Conservation (phyloP, 176 grass and related monocot genomes). For the Metroxylon sagu region DNA sequence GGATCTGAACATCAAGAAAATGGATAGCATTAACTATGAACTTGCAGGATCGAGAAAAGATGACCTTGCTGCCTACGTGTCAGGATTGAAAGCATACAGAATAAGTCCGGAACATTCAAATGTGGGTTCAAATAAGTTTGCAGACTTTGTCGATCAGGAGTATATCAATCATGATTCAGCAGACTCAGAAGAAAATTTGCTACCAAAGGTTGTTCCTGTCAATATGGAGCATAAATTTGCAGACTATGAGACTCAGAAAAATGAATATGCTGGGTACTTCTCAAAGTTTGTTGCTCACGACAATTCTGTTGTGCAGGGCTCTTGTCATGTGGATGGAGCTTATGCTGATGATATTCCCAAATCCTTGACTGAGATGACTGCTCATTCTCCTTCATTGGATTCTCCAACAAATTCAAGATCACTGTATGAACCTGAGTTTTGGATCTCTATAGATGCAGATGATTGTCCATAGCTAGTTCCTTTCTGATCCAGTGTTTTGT, state of each 20-base stretch:
- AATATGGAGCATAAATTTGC: too few species aligned
- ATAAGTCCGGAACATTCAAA: neutral
- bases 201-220: too few species aligned
- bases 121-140: too few species aligned
- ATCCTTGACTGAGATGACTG: conserved; percentile 23
- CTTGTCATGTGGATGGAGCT: too few species aligned
- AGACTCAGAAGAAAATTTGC: too few species aligned
- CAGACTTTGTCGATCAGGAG: too few species aligned
- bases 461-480: conserved; percentile 38
- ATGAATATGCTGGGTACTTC: too few species aligned
- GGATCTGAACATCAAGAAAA: conserved; percentile 12
- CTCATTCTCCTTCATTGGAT: conserved; percentile 22
- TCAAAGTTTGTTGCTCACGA: too few species aligned
- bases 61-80: neutral
- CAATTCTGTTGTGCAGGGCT: too few species aligned
- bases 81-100: neutral
- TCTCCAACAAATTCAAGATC: neutral
- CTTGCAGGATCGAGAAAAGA: neutral
- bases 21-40: conserved; percentile 1
- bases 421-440: too few species aligned
- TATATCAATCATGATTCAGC: too few species aligned
- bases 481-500: conserved; percentile 71
- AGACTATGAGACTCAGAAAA: too few species aligned
- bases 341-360: conserved; percentile 13
- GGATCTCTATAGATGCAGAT: conserved; percentile 23